Conservation (phyloP, 306 rosid species). For the Comarum palustre region DNA sequence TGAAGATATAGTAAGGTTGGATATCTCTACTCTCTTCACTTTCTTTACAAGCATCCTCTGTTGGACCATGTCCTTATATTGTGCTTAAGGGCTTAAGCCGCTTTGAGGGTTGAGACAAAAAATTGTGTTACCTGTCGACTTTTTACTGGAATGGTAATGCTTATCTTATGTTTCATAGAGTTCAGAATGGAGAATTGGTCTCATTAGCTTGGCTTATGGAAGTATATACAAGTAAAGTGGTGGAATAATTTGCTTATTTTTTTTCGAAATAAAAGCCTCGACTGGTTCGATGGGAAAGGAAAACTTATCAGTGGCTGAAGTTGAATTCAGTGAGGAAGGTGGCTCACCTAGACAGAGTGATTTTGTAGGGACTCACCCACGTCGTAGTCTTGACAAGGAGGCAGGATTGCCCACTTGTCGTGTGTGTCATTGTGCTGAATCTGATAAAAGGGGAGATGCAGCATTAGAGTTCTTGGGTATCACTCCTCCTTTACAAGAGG, state of each 20-base stretch:
- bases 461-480: slow-evolving; percentile 70
- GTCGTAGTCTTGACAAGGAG: slow-evolving; percentile 59
- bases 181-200: slow-evolving; percentile 18
- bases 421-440: slow-evolving; percentile 91
- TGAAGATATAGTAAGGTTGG: neutral
- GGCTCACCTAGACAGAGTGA: slow-evolving; percentile 38
- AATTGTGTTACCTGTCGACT: neutral
- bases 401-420: slow-evolving; percentile 59
- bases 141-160: slow-evolving; percentile 19
- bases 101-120: neutral
- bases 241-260: slow-evolving; percentile 24
- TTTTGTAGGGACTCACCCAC: slow-evolving; percentile 48
- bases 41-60: slow-evolving; percentile 5
- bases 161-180: slow-evolving; percentile 11
- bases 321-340: slow-evolving; percentile 33
- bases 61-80: slow-evolving; percentile 18
- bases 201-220: slow-evolving; percentile 16
- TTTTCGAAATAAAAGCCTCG: slow-evolving; percentile 22
- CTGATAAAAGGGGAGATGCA: slow-evolving; percentile 81
- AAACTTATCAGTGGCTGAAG: slow-evolving; percentile 33
- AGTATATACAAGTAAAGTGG: slow-evolving; percentile 25
- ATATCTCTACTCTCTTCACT: slow-evolving; percentile 8
- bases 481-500: slow-evolving; percentile 40
- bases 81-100: neutral
- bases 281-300: slow-evolving; percentile 44